phyloP scores from a whole-genome alignment of 805 yeast species.

The Peterozyma xylosa region DNA sequence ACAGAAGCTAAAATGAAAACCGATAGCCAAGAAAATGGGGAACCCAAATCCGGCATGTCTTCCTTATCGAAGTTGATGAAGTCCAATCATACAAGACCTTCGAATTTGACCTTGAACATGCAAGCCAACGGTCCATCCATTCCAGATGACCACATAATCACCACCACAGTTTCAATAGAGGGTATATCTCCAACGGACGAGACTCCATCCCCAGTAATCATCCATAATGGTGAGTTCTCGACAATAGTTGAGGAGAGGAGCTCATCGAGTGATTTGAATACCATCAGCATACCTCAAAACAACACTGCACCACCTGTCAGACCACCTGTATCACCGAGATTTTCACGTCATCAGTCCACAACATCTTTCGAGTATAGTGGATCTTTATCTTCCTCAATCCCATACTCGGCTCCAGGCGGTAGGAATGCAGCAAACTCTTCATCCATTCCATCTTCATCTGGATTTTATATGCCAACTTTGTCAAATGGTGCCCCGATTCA shows the following conservation, averaged over 20 bases:
- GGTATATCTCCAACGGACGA: constrained; percentile 24
- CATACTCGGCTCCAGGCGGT: constrained; percentile 69
- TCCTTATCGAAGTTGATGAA: constrained; percentile 26
- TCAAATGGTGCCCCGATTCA: constrained; percentile 51
- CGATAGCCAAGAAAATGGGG: too few species aligned
- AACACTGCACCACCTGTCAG: constrained; percentile 6
- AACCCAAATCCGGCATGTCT: constrained; percentile 13
- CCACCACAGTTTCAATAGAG: constrained; percentile 25
- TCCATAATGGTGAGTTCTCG: neutral
- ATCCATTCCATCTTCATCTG: constrained; percentile 17
- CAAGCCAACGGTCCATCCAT: neutral
- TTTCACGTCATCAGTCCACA: constrained; percentile 9
- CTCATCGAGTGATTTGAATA: too few species aligned
- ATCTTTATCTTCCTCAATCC: constrained; percentile 54
- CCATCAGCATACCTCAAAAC: neutral
- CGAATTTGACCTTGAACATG: constrained; percentile 13
- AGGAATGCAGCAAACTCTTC: constrained; percentile 22
- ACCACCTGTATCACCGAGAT: constrained; percentile 9
- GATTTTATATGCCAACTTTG: constrained; percentile 36
- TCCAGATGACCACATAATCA: constrained; percentile 14
- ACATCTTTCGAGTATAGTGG: constrained; percentile 19
- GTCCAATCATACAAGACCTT: constrained; percentile 10
- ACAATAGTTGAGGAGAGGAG: too few species aligned
- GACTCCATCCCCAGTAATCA: neutral
- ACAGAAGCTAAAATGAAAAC: too few species aligned